Base-by-base conservation (phyloP, 495 filamentous ascomycete species). In the Viridothelium virens region DNA sequence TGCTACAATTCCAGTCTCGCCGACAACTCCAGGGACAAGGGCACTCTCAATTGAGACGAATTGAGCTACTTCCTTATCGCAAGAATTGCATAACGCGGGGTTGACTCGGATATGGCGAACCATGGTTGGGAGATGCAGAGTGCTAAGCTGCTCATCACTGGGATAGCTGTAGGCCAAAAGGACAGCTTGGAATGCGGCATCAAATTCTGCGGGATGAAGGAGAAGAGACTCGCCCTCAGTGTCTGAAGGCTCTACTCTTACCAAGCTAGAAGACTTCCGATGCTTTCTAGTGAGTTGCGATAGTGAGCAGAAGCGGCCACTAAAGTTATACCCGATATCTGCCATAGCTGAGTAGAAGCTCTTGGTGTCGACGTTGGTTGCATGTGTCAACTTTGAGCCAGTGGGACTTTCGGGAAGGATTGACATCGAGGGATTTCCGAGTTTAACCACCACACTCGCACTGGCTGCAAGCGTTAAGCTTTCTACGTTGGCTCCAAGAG, bases 191-290 rank as follows among this genome's bases (percentile, higher is more conserved):
- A 64, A n/a, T 4, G 39, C 37, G 16, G 62, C 36, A 44, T 64
- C 62, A 9, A 64, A 31, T 4, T 14, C 62, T 11, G 37, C 41
- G 34, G 62, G 62, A 64, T 64, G 62, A 4, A 64, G 4, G 14
- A 64, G n/a, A 10, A 10, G 4, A 12, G 38, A 34, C 9, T 64
- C 62, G 14, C 47, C 12, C 62, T 25, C 25, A 25, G 25, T 25
- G 1, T 25, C 1, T 1, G 25, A 25, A 25, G 25, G 25, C 25
- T 25, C 25, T 25, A 25, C 25, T 25, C 25, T 25, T 25, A 25
- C 25, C 25, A 25, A 25, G 25, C 25, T 25, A 25, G 25, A 25
- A 25, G 25, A 25, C 25, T 25, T 25, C 25, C 1, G 25, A 25
- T 25, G 25, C 25, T 25, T 25, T 25, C 25, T 25, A 25, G 25